Base-by-base conservation (phyloP, 306 rosid species). In the Quercus glauca region DNA sequence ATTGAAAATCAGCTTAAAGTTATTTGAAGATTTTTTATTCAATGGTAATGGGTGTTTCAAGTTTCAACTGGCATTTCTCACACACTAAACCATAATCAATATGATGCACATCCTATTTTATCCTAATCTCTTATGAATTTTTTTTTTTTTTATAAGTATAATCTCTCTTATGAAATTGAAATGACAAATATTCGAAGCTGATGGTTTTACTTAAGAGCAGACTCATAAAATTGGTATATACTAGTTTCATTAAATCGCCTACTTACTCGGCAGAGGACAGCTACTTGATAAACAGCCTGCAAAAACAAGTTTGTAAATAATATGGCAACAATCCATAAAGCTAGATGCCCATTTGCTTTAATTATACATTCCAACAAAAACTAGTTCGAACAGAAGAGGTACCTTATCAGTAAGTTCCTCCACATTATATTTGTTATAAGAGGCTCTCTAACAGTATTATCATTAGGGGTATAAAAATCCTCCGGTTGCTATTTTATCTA, bases 391-490 rank as follows among this genome's bases (percentile, higher is more conserved):
- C 33, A 29, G 5, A 29, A 29, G 5, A 29, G 33, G 33, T 29
- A 29, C 5, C 33, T 29, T 29, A 29, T 3, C 5, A 29, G 33
- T 29, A 29, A 76, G 90, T 95, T 95, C 90, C 99, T 90, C 99
- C 97, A 95, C 99, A 92, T 95, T 76, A 92, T 73, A 88, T 95
- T 95, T 55, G 99, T 95, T 87, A 95, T 84, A 83, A 95, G 99
- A 81, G 99, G 92, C 81, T 90, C 97, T 90, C 99, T 95, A 86
- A 65, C 63, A 72, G 35, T 6, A 31, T 33, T 33, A 33, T 6
- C 37, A 31, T 4, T 4, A 5, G 1, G 6, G 37, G 7, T 5
- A 5, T 33, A 33, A 31, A 31, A 31, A 31, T 4, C 33, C 5
- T 4, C 33, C 5, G 0, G 0, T 4, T 31, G 33, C 33, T 31